phyloP scores from a whole-genome alignment of 1,284 basidiomycete species.

The Sanguinoderma infundibulare region DNA sequence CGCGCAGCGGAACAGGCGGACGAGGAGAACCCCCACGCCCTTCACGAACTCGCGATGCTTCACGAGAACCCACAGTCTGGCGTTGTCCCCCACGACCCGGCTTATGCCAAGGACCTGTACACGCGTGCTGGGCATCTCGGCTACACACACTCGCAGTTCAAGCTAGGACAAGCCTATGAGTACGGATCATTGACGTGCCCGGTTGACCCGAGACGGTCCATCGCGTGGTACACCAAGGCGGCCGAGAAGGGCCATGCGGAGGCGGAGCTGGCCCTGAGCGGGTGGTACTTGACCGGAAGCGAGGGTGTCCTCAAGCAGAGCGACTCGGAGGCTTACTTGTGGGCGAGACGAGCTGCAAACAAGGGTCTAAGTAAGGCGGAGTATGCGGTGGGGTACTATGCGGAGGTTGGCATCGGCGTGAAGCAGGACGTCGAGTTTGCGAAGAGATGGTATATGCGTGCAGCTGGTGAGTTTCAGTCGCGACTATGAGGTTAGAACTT shows the following conservation, averaged over 20 bases:
- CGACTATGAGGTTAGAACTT: too few relatives aligned
- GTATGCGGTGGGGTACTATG: conserved; percentile 97
- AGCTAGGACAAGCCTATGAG: conserved; percentile 94
- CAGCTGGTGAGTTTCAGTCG: conserved; percentile 76
- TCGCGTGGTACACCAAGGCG: conserved; percentile 98
- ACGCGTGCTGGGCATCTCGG: conserved; percentile 94
- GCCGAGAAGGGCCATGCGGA: conserved; percentile 95
- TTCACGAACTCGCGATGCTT: conserved; percentile 94
- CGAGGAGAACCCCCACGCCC: conserved; percentile 96
- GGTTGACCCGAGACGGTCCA: conserved; percentile 90
- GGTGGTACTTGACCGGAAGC: conserved; percentile 96
- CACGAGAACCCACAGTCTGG: conserved; percentile 79
- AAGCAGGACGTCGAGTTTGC: conserved; percentile 96
- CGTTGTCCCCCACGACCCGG: conserved; percentile 75
- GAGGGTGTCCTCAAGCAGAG: conserved; percentile 97
- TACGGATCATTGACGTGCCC: conserved; percentile 91
- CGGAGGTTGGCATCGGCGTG: conserved; percentile 97
- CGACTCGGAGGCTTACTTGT: conserved; percentile 96
- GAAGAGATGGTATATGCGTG: conserved; percentile 98
- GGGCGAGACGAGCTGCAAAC: conserved; percentile 93
- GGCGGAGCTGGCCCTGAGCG: conserved; percentile 93
- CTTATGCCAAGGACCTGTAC: conserved; percentile 86
- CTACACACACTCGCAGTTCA: conserved; percentile 94
- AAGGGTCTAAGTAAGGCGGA: conserved; percentile 94
- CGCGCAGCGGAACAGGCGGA: conserved; percentile 97